Conservation (phyloP, 1,284 basidiomycete species). For the Paramarasmius palmivorus region DNA sequence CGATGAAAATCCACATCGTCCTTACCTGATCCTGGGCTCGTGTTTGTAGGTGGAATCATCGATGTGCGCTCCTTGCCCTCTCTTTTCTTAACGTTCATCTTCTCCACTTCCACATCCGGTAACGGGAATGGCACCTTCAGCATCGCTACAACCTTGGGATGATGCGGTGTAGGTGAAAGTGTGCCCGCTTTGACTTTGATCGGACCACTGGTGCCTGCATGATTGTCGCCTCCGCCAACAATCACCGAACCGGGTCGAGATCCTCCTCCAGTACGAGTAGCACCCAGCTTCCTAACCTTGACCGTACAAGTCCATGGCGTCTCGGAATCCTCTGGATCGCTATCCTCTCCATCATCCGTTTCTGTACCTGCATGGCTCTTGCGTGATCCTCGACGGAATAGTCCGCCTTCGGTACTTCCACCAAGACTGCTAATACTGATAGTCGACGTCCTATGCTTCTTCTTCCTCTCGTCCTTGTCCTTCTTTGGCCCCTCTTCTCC, state of each 20-base stretch:
- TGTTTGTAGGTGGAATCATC: background rate
- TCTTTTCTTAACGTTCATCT: slow-evolving; percentile 50
- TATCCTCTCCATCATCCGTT: slow-evolving; percentile 58
- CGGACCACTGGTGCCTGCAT: background rate
- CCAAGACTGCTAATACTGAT: background rate
- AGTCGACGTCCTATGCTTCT: slow-evolving; percentile 5
- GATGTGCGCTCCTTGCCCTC: slow-evolving; percentile 34
- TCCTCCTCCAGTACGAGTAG: slow-evolving; percentile 19
- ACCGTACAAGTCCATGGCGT: slow-evolving; percentile 91
- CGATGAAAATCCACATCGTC: slow-evolving; percentile 1
- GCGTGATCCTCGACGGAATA: background rate
- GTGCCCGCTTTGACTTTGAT: slow-evolving; percentile 70
- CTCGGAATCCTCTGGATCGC: slow-evolving; percentile 94
- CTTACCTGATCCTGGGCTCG: background rate
- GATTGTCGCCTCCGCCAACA: background rate
- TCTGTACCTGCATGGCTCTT: slow-evolving; percentile 15
- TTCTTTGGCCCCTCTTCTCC: background rate
- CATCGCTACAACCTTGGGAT: slow-evolving; percentile 92
- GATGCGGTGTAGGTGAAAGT: slow-evolving; percentile 90
- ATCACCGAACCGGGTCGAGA: slow-evolving; percentile 6
- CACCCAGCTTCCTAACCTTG: slow-evolving; percentile 45
- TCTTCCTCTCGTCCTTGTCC: slow-evolving; percentile 3
- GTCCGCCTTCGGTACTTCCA: slow-evolving; percentile 2
- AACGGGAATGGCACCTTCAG: slow-evolving; percentile 88
- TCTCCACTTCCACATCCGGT: slow-evolving; percentile 72